These are phyloP conservation scores for Amanita polypyramis DNA, from an alignment of 768 basidiomycete species.

Conservation along the genomic window DNA sequence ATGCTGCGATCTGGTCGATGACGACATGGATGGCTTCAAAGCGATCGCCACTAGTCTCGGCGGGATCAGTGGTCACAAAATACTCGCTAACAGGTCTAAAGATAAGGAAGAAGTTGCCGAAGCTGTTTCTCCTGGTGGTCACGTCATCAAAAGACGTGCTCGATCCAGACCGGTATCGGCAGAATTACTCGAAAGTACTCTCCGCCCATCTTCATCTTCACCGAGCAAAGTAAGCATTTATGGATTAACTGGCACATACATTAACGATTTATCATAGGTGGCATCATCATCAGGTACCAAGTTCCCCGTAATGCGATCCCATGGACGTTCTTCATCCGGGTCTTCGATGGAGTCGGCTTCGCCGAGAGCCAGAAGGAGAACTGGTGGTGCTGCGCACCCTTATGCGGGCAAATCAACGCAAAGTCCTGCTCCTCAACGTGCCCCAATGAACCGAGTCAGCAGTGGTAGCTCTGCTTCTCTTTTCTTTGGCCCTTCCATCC, in stretches of 20 bases:
- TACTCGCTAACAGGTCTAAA: conserved; percentile 23
- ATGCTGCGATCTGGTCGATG: conserved; percentile 38
- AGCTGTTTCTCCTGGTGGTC: conserved; percentile 67
- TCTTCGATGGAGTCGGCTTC: conserved; percentile 4
- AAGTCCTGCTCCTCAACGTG: not conserved
- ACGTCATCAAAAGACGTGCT: conserved; percentile 65
- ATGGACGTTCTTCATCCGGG: not conserved
- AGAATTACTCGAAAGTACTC: conserved; percentile 46
- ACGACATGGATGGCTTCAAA: conserved; percentile 18
- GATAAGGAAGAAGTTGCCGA: conserved; percentile 50
- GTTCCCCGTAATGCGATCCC: not conserved
- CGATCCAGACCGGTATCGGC: conserved; percentile 62
- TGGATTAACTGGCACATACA: not conserved
- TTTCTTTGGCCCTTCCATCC: conserved; percentile 58
- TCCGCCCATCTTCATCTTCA: conserved; percentile 29
- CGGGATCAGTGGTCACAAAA: conserved; percentile 6
- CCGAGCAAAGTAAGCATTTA: conserved; percentile 26
- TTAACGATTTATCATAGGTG: not conserved
- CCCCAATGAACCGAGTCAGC: not conserved
- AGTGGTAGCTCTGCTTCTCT: conserved; percentile 35
- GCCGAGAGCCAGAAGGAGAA: not conserved
- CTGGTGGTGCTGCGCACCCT: conserved; percentile 1
- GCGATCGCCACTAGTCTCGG: conserved; percentile 13
- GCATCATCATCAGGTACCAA: not conserved
- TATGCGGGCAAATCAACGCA: not conserved